phyloP scores from a whole-genome alignment of 129 eudicot genomes.

The Helichrysum umbraculigerum region DNA sequence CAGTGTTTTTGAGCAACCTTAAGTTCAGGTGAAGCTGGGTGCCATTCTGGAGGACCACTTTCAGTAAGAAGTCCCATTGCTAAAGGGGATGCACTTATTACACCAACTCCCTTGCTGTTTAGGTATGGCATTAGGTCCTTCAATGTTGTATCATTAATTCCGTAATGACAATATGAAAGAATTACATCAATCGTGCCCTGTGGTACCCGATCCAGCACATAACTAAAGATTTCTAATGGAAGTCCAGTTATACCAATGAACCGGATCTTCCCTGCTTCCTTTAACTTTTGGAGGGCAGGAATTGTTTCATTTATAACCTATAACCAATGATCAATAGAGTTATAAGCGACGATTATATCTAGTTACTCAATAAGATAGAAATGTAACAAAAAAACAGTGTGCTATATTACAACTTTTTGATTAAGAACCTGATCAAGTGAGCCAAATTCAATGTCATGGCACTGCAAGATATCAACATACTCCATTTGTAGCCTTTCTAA shows the following conservation, averaged over 20 bases:
- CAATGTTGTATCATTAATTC: conserved; percentile 77
- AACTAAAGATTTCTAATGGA: conserved; percentile 73
- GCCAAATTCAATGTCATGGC: conserved; percentile 95
- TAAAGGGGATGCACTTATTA: conserved; percentile 91
- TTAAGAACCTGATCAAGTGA: conserved; percentile 86
- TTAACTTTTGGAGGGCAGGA: conserved; percentile 86
- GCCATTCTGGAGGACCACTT: conserved; percentile 93
- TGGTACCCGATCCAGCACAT: conserved; percentile 90
- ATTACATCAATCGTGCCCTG: conserved; percentile 79
- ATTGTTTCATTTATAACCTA: conserved; percentile 91
- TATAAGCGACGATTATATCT: background rate
- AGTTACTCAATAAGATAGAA: background rate
- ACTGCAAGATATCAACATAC: conserved; percentile 86
- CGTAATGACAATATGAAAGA: conserved; percentile 86
- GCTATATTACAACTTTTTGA: background rate
- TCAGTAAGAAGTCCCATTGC: conserved; percentile 99
- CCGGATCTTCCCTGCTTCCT: conserved; percentile 76
- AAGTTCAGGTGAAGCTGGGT: conserved; percentile 86
- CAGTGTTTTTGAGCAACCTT: conserved; percentile 36
- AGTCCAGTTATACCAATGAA: conserved; percentile 98
- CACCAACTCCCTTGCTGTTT: conserved; percentile 89
- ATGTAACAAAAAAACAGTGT: background rate
- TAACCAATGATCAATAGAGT: background rate
- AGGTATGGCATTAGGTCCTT: conserved; percentile 85
- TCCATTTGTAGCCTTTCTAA: conserved; percentile 86